These are phyloP conservation scores for Nicotiana obtusifolia DNA, from an alignment of 257 asterid genomes.

Conservation along the genomic window DNA sequence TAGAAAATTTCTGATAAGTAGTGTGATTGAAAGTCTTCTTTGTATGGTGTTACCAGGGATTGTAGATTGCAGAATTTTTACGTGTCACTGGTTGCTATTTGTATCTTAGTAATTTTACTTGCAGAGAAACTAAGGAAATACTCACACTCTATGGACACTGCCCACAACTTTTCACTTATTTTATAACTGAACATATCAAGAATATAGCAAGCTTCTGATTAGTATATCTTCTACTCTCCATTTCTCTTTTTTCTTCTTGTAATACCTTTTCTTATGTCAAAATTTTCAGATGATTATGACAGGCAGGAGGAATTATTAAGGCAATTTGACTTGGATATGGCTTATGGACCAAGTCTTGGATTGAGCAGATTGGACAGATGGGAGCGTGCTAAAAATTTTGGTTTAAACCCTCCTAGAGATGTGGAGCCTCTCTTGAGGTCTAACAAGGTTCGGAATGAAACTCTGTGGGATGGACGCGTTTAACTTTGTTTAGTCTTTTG, in stretches of 20 bases:
- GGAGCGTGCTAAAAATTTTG: conserved; percentile 21
- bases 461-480: conserved; percentile 11
- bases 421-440: conserved; percentile 4
- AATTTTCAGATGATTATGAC: conserved; percentile 13
- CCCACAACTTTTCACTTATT: background rate
- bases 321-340: conserved; percentile 26
- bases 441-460: background rate
- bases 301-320: conserved; percentile 14
- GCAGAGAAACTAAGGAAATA: background rate
- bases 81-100: background rate
- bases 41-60: background rate
- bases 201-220: background rate
- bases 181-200: background rate
- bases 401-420: conserved; percentile 24
- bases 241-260: background rate
- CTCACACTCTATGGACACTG: background rate
- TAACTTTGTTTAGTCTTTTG: background rate
- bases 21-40: background rate
- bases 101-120: background rate
- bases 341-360: conserved; percentile 27
- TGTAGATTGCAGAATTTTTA: background rate
- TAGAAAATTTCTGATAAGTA: background rate
- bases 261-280: background rate
- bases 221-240: background rate
- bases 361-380: conserved; percentile 23